phyloP scores from a whole-genome alignment of 805 yeast species.

The Blastobotrys chiropterorum region DNA sequence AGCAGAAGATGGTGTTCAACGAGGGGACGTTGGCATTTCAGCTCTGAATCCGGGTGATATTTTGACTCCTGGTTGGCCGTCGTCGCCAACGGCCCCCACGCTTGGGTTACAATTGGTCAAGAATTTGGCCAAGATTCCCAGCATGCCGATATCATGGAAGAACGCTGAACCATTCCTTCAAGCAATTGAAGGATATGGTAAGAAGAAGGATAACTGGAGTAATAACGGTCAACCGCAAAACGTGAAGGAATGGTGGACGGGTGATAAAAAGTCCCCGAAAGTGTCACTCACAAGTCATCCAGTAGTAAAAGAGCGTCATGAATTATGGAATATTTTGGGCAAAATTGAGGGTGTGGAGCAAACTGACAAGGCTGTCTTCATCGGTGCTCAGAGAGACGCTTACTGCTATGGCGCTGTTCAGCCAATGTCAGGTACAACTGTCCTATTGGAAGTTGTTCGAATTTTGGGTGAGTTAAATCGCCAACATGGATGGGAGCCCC shows the following conservation, averaged over 20 bases:
- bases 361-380: constrained; percentile 58
- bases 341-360: constrained; percentile 78
- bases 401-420: constrained; percentile 66
- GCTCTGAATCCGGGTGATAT: constrained; percentile 68
- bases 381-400: constrained; percentile 82
- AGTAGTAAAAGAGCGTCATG: constrained; percentile 46
- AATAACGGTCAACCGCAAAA: constrained; percentile 26
- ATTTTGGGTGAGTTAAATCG: constrained; percentile 58
- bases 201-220: constrained; percentile 25
- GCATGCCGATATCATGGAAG: constrained; percentile 68
- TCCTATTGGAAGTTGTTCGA: constrained; percentile 64
- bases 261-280: constrained; percentile 25
- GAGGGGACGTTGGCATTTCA: constrained; percentile 30
- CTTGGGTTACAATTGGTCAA: constrained; percentile 44
- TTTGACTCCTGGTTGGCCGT: constrained; percentile 69
- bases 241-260: constrained; percentile 41
- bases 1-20: constrained; percentile 43
- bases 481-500: constrained; percentile 71
- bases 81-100: constrained; percentile 37
- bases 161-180: constrained; percentile 50
- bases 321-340: constrained; percentile 74
- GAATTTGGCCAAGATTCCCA: constrained; percentile 64
- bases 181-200: constrained; percentile 35
- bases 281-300: constrained; percentile 36
- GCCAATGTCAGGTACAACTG: constrained; percentile 69